Base-by-base conservation (phyloP, 768 basidiomycete genomes). In the Russula griseocarnosa region DNA sequence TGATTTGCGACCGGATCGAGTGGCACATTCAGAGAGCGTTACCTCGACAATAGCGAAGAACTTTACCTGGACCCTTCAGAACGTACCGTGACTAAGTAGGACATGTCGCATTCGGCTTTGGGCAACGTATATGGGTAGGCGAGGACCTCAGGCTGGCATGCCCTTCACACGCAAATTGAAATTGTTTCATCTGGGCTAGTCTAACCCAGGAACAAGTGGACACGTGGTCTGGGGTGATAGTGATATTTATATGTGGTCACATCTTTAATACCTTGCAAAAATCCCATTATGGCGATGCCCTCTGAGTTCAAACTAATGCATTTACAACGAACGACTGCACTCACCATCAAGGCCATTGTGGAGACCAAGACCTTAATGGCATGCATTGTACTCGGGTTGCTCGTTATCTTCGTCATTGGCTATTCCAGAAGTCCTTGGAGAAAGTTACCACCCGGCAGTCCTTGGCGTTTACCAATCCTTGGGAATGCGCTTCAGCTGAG, bases 121-220 rank as follows among this genome's bases (percentile, higher is more conserved):
- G 69, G 26, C 40, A 24, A 30, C 61, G 71, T 1, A 44, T 54
- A 20, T 72, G 71, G 52, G 40, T 63, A 0, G 71, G 71, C 1
- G 60, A 55, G 14, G 54, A 60, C n/a, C n/a, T n/a, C n/a, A n/a
- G n/a, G n/a, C n/a, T n/a, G n/a, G n/a, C n/a, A n/a, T n/a, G n/a
- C n/a, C 1, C 6, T 70, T 68, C 24, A 58, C 47, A 40, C 60
- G 55, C 2, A n/a, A n/a, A n/a, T n/a, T n/a, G n/a, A n/a, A n/a
- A n/a, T n/a, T n/a, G n/a, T n/a, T n/a, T n/a, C n/a, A n/a, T n/a
- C n/a, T n/a, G n/a, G n/a, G n/a, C n/a, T n/a, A n/a, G n/a, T n/a
- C n/a, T n/a, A n/a, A n/a, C n/a, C n/a, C n/a, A n/a, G n/a, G n/a
- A n/a, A n/a, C n/a, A n/a, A n/a, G n/a, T n/a, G n/a, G n/a, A n/a